A percentile compares a stretch with the other conserved stretches of the same genome.
phyloP scores from a whole-genome alignment of 345 rosid genomes.

The Syzygium jambos region DNA sequence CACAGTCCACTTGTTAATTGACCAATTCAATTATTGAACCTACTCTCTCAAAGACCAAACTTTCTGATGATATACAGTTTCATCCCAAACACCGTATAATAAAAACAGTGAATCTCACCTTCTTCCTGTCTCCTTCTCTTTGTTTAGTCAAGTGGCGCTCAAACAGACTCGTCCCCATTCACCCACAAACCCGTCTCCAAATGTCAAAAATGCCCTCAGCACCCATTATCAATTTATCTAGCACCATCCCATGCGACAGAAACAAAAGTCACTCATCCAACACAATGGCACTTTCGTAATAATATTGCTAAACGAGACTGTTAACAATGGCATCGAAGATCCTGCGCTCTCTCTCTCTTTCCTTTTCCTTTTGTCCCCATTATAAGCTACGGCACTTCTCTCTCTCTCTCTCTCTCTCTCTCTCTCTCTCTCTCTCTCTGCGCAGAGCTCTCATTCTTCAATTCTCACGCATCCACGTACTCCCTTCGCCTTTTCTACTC shows the following conservation, averaged over 20 bases:
- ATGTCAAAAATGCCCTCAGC: background rate
- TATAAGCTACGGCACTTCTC: background rate
- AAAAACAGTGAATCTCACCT: too few species aligned
- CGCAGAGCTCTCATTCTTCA: too few species aligned
- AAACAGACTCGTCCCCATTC: background rate
- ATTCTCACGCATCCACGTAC: too few species aligned
- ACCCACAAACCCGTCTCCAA: background rate
- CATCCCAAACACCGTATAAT: background rate
- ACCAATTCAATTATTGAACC: background rate
- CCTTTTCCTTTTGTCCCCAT: background rate
- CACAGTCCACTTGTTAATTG: background rate
- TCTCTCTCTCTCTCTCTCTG: too few species aligned
- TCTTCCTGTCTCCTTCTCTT: too few species aligned
- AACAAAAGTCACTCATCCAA: background rate
- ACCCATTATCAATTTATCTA: background rate
- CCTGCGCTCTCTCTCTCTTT: background rate
- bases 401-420: too few species aligned
- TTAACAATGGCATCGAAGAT: background rate
- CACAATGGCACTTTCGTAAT: background rate
- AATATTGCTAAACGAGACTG: background rate
- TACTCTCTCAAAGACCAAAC: background rate
- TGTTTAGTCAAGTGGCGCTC: too few species aligned
- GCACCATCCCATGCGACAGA: background rate
- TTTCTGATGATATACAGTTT: background rate
- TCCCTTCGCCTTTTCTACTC: too few species aligned